Evolutionary conservation across 345 rosid genomes (phyloP).

Genomic region (Melaleuca alternifolia): DNA sequence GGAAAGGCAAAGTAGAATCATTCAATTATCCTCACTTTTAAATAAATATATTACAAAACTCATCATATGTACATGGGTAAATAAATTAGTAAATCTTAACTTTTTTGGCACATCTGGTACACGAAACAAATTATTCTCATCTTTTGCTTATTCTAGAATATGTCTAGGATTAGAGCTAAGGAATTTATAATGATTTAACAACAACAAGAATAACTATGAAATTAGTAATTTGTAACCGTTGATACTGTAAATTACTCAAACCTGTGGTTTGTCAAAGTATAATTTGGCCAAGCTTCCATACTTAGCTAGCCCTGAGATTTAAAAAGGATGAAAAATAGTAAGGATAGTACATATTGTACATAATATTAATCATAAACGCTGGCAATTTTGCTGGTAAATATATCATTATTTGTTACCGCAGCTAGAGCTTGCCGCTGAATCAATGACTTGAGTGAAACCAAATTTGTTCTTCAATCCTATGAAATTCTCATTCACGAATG

Average conservation of each 20-base stretch:
- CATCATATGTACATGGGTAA: neutral
- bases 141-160: neutral
- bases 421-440: constrained; percentile 22
- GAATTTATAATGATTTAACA: neutral
- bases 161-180: neutral
- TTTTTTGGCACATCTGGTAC: neutral
- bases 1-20: too few species aligned
- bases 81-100: neutral
- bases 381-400: neutral
- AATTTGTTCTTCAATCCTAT: constrained; percentile 23
- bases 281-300: constrained; percentile 39
- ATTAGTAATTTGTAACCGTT: too few species aligned
- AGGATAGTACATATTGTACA: neutral
- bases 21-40: neutral
- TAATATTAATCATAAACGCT: neutral
- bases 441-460: constrained; percentile 24
- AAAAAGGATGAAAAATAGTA: neutral
- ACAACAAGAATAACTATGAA: too few species aligned
- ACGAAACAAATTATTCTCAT: neutral
- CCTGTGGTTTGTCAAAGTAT: constrained; percentile 19
- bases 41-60: neutral
- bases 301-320: constrained; percentile 20
- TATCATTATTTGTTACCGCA: constrained; percentile 9
- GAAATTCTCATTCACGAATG: constrained; percentile 21
- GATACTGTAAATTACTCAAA: neutral